Conservation (phyloP, 768 basidiomycete species). For the Russula foetens region DNA sequence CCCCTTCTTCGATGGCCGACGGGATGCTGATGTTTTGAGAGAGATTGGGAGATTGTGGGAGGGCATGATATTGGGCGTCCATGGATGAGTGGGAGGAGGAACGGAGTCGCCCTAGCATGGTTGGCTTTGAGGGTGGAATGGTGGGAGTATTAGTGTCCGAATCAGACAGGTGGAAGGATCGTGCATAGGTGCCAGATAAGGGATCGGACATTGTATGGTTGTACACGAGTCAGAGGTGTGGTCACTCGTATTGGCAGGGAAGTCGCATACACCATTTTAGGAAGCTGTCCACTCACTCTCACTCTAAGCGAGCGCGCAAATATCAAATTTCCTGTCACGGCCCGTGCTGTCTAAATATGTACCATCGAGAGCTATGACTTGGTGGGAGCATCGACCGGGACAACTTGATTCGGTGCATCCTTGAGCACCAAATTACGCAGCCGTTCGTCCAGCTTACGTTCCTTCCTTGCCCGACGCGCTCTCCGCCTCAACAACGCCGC, state of each 20-base stretch:
- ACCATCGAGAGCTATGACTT: too few relatives aligned
- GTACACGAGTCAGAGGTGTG: too few relatives aligned
- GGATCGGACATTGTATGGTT: neutral
- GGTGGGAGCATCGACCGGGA: constrained; percentile 15
- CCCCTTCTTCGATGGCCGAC: constrained; percentile 9
- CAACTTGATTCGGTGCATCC: constrained; percentile 27
- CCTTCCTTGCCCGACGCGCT: constrained; percentile 26
- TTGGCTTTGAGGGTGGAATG: neutral
- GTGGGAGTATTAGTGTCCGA: neutral
- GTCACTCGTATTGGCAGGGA: too few relatives aligned
- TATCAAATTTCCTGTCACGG: too few relatives aligned
- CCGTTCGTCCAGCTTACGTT: constrained; percentile 23
- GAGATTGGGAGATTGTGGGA: constrained; percentile 8
- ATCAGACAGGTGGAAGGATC: too few relatives aligned
- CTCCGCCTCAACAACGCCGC: constrained; percentile 22
- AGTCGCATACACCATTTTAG: too few relatives aligned
- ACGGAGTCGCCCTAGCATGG: constrained; percentile 8
- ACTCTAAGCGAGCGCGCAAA: too few relatives aligned
- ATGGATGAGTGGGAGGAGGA: constrained; percentile 8
- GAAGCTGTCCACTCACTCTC: too few relatives aligned
- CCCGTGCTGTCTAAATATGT: neutral
- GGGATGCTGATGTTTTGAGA: neutral
- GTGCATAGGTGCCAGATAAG: neutral
- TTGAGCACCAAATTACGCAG: constrained; percentile 26
- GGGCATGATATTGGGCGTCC: constrained; percentile 7